Evolutionary conservation across 2,329 filamentous ascomycete genomes (phyloP), one percentile per base, ranked within the genome.

Genomic region (Aspergillus ustus): DNA sequence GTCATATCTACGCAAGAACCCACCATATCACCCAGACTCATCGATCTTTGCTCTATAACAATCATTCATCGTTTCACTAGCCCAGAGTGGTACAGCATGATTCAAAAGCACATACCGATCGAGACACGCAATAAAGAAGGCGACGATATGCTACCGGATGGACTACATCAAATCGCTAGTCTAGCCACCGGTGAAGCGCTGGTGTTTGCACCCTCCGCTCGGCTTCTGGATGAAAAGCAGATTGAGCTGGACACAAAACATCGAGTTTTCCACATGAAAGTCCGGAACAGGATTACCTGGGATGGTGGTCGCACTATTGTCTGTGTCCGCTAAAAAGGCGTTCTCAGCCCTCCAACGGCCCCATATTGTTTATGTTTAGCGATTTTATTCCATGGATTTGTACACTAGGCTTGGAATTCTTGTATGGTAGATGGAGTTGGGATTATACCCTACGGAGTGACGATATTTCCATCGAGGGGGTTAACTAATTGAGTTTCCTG

Each of bases 1-100:
- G 71, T 93, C 45, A 87, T 93, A 44, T 87, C 89, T 0, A 93
- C 90, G 0, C 89, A 93, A 70, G 90, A 93, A 67, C 91, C 90
- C 0, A 91, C 88, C 0, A 83, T 93, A 9, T 88, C 87, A 0
- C 85, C 87, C 0, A 81, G 83, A 15, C 81, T 93, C 0, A 81
- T 93, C 0, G 89, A 91, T 57, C 79, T 93, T 0, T 91, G 87
- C 70, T 87, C 85, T 0, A 78, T 90, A 15, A 89, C 86, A 0
- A 80, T 92, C 15, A 85, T 92, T 0, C 90, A 93, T 69, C 83
- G 88, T 0, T 92, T 92, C 74, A 86, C 81, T 0, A 87, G 83
- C 0, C 88, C 88, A 0, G 81, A 82, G 2, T 91, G 40, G 28
- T 55, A 55, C 52, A 31, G 20, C 4, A 31, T 31, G 1, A 62